These are phyloP conservation scores for Calocybe cyanea DNA, from an alignment of 768 basidiomycete species.

Conservation along the genomic window DNA sequence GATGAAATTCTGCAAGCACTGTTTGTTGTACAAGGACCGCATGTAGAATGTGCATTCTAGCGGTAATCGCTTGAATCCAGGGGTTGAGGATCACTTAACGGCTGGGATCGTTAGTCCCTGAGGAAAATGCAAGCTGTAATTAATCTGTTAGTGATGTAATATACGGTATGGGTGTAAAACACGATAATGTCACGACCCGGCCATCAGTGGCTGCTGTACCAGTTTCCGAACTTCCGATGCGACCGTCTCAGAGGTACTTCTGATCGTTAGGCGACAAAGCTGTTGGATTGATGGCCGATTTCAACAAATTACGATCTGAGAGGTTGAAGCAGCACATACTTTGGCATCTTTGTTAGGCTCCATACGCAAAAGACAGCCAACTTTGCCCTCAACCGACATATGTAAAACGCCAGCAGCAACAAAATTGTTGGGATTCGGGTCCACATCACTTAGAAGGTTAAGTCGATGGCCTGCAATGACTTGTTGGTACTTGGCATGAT, in stretches of 20 bases:
- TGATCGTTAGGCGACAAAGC: constrained; percentile 90
- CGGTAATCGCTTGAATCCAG: too few species aligned
- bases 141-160: constrained; percentile 19
- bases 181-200: constrained; percentile 20
- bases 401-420: constrained; percentile 97
- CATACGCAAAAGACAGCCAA: constrained; percentile 88
- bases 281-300: constrained; percentile 25
- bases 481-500: constrained; percentile 67
- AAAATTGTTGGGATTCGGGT: constrained; percentile 91
- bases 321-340: constrained; percentile 40
- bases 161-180: constrained; percentile 10
- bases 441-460: constrained; percentile 77
- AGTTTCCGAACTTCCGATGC: constrained; percentile 65
- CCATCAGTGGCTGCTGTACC: constrained; percentile 41
- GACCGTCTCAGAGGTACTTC: constrained; percentile 93
- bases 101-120: not conserved
- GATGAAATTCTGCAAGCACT: constrained; percentile 20
- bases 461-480: constrained; percentile 77
- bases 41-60: too few species aligned
- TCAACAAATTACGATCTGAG: not conserved
- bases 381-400: constrained; percentile 87
- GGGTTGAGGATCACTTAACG: too few species aligned
- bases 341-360: constrained; percentile 97
- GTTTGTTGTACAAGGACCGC: too few species aligned
- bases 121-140: constrained; percentile 6